Base-by-base conservation (phyloP, 1,284 basidiomycete genomes). In the Ceratobasidium sp. region DNA sequence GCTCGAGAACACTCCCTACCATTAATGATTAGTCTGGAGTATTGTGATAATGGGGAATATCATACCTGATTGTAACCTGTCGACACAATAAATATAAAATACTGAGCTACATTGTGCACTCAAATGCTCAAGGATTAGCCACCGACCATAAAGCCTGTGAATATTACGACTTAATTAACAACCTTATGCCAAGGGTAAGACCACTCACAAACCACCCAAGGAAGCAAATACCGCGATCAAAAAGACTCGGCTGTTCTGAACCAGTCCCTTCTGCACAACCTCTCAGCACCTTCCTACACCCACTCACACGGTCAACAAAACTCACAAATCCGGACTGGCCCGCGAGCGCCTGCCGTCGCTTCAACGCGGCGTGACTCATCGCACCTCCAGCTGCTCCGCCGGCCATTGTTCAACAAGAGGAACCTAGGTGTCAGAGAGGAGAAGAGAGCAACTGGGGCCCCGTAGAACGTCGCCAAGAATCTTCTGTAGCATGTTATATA, bases 181-280 rank as follows among this genome's bases (percentile, higher is more conserved):
- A 76, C 49, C 44, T 17, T 56, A 4, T 57, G 40, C 56, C 17
- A 52, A 56, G 19, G 32, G n/a, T 29, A 46, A 52, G 8, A 56
- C 22, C n/a, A 85, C 90, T 84, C 81, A 91, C 90, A 92, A 80
- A 79, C 91, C 91, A 82, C 91, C 91, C 34, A 92, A 85, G 15
- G 90, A 91, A 3, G 91, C 91, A 80, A 92, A 92, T n/a, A 92
- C 86, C 13, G 90, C 88, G 70, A 91, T 90, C 22, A 86, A 83
- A 79, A 92, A 91, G 51, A 91, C 83, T 77, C 86, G 86, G 44
- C 86, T 84, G 80, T 92, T 92, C 77, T 89, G 87, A 17, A 92
- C 83, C 49, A 92, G 84, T 1, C 90, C 91, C 76, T 86, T 87
- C 91, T 91, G 34, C 19, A 25, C 25, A 37, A 46, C 32, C n/a